Percentiles rank a stretch among this genome's conserved stretches.
phyloP scores from a whole-genome alignment of 2,329 filamentous ascomycete genomes.

The Lasiodiplodia gonubiensis region DNA sequence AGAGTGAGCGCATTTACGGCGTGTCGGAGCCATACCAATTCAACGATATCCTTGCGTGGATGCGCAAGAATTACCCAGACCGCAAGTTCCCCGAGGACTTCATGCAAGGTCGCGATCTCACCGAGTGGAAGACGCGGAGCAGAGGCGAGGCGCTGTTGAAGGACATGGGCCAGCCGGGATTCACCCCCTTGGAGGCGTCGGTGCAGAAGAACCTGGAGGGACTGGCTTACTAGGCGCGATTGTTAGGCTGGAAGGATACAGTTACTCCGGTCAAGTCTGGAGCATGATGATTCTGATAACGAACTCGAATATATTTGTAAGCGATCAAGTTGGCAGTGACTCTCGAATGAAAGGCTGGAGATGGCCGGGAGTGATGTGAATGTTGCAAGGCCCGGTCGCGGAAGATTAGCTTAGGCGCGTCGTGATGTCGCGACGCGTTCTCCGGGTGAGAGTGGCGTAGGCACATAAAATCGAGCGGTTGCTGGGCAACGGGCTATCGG shows the following conservation, averaged over 20 bases:
- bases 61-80: slow-evolving; percentile 24
- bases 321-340: not conserved
- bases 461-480: not conserved
- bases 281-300: not conserved
- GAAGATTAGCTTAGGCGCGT: not conserved
- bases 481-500: slow-evolving; percentile 12
- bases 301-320: not conserved
- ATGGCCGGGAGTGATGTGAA: not conserved
- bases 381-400: not conserved
- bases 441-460: not conserved
- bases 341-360: not conserved
- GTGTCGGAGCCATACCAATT: slow-evolving; percentile 29
- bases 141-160: slow-evolving; percentile 23
- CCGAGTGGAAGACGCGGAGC: slow-evolving; percentile 1
- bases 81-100: slow-evolving; percentile 19
- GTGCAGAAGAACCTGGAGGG: slow-evolving; percentile 24
- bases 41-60: slow-evolving; percentile 31
- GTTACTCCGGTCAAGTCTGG: not conserved
- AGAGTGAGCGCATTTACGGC: slow-evolving; percentile 33
- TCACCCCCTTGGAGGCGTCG: slow-evolving; percentile 20
- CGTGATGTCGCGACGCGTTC: slow-evolving; percentile 5
- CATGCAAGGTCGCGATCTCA: slow-evolving; percentile 13
- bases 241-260: not conserved
- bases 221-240: not conserved
- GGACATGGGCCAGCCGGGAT: slow-evolving; percentile 23